Base-by-base conservation (phyloP, 2,329 filamentous ascomycete species). In the Dactylellina cionopaga region DNA sequence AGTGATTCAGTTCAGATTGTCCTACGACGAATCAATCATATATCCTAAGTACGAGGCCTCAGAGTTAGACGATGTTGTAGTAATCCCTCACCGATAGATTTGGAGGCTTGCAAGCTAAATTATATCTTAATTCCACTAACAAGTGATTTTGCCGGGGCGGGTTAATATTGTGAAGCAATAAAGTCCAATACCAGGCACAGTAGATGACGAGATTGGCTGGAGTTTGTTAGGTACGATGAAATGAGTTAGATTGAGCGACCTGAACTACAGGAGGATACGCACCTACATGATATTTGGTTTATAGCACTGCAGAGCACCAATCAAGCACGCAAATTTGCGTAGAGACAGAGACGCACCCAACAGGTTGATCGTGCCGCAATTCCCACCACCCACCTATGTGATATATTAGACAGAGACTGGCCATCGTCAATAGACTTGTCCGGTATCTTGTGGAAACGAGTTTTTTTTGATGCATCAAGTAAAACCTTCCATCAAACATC, bases 221-320 rank as follows among this genome's bases (percentile, higher is more conserved):
- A 4, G 39, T 43, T 63, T 63, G 66, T 71, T 58, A 44, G 43
- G 51, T 37, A 44, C 24, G 37, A 43, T 41, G 41, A 55, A 62
- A 58, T 47, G 29, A 41, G 66, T 72, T 65, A 72, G 68, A 72
- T 72, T 72, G 59, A 72, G 68, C 68, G 52, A 72, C 68, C 68
- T 65, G 68, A 72, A 60, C 59, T 72, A 72, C 68, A 72, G 52
- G 68, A 72, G 68, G 68, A 72, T 72, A 72, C 68, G 68, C 68
- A 72, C 68, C 68, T 72, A 72, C 68, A 72, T 72, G 68, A 72
- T 58, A 46, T 64, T 56, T 72, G 55, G 25, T 59, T 56, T 65
- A 65, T 72, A 72, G 68, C 52, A 72, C 68, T 58, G 68, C 68
- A 72, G 59, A 72, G 68, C 68, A 72, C 68, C 59, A 72, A 72